A percentile compares a stretch with the other conserved stretches of the same genome.
Conservation (phyloP, 2,329 filamentous ascomycete genomes). For the Ceratocystis cacaofunesta region DNA sequence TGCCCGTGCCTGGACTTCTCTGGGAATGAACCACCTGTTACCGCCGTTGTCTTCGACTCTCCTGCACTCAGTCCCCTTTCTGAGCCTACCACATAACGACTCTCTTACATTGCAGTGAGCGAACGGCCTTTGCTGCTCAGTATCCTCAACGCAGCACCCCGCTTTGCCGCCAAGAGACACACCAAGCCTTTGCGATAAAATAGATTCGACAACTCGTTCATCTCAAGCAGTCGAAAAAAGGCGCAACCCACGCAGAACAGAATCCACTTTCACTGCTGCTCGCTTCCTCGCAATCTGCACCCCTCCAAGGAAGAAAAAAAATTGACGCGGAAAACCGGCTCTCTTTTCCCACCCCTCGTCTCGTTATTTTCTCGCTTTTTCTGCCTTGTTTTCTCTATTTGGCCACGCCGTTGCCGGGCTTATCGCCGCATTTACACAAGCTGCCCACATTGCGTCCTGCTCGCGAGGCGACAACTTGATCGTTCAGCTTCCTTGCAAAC, state of each 20-base stretch:
- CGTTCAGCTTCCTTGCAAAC: not conserved
- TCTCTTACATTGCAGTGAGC: conserved; percentile 1
- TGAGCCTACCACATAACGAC: conserved; percentile 2
- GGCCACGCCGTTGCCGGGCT: not conserved
- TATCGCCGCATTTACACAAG: not conserved
- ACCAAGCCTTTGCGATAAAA: not conserved
- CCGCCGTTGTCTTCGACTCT: not conserved
- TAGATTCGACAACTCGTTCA: not conserved
- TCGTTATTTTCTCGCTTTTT: not conserved
- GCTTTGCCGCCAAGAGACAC: not conserved
- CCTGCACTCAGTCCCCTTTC: not conserved
- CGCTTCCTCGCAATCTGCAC: not conserved
- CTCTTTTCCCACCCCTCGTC: not conserved
- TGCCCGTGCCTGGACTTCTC: not conserved
- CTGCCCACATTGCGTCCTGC: not conserved
- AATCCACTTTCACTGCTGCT: conserved; percentile 5
- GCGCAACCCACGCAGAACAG: not conserved
- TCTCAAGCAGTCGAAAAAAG: not conserved
- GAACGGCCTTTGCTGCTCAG: not conserved
- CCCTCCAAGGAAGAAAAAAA: not conserved
- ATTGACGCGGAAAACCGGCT: not conserved
- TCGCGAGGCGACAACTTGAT: not conserved
- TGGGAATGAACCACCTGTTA: conserved; percentile 1
- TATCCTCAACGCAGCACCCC: not conserved
- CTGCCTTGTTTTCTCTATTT: not conserved